Base-by-base conservation (phyloP, 2,329 filamentous ascomycete species). In the Diaporthe aspalathi region DNA sequence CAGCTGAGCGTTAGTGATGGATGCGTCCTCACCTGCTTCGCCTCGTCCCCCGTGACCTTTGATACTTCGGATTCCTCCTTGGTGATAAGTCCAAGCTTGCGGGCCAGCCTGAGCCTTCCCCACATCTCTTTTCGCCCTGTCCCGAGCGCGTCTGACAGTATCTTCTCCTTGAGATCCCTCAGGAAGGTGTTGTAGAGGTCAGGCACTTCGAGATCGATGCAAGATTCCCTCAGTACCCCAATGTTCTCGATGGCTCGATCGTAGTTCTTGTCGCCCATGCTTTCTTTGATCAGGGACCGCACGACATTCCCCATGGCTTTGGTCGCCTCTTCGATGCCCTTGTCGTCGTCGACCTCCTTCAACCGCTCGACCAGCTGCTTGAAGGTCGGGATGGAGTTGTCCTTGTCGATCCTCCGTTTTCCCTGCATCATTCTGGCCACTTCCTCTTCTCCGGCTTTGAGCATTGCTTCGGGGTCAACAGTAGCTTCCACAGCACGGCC, bases 331-430 rank as follows among this genome's bases (percentile, higher is more conserved):
- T 89, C 85, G 67, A 97, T 88, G 1, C 87, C 83, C 1, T 92
- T 83, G 35, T 91, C 87, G 8, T 89, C 86, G 0, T 92, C 86
- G 1, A 83, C 82, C 1, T 85, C 85, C 3, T 49, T 38, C 3
- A 73, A 27, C 2, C 45, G 67, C 8, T 54, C 50, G 20, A 98
- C 85, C 3, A 91, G 87, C 79, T 94, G 94, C 79, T 95, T 97
- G 88, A 97, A 98, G 72, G 95, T 93, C 0, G 96, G 94, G 6
- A 98, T 90, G 1, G 95, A 90, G 74, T 98, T 98, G 12, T 92
- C 87, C 0, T 88, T 79, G 2, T 85, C 84, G 27, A 90, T 85
- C 70, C 77, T 80, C 8, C 73, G 77, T 62, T 75, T 75, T 17
- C 71, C 65, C 57, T 74, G 71, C 69, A 82, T 83, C 43, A 65